These are phyloP conservation scores for Glutinoglossum americanum DNA, from an alignment of 495 filamentous ascomycete genomes.

Conservation along the genomic window DNA sequence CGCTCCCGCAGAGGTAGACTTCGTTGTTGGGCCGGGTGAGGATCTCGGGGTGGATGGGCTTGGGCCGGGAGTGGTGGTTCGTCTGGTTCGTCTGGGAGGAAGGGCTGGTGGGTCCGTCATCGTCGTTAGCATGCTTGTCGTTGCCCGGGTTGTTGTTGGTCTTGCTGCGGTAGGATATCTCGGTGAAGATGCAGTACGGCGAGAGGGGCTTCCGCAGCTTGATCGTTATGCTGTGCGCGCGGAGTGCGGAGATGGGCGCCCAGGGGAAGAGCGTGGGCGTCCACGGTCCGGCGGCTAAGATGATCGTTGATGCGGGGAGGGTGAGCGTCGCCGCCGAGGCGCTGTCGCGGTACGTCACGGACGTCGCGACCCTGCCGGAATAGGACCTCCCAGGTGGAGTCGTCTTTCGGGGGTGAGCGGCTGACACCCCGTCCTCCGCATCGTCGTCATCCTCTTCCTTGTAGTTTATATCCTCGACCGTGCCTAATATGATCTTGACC, in stretches of 20 bases:
- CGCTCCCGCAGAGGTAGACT: conserved; percentile 86
- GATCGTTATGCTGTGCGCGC: conserved; percentile 85
- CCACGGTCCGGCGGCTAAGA: conserved; percentile 84
- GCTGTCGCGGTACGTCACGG: conserved; percentile 57
- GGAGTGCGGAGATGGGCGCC: conserved; percentile 56
- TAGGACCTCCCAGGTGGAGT: neutral
- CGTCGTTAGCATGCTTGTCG: neutral
- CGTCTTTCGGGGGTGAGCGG: too few relatives aligned
- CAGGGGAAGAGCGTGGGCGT: conserved; percentile 49
- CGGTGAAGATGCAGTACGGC: conserved; percentile 74
- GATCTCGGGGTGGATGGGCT: conserved; percentile 43
- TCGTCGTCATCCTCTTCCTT: conserved; percentile 5
- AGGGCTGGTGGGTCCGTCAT: too few relatives aligned
- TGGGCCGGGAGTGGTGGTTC: too few relatives aligned
- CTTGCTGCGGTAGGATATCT: conserved; percentile 29
- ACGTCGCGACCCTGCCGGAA: conserved; percentile 24
- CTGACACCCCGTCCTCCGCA: too few relatives aligned
- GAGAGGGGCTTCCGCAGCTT: conserved; percentile 49
- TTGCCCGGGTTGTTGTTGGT: conserved; percentile 12
- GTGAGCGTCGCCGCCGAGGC: conserved; percentile 31
- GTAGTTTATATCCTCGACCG: conserved; percentile 40
- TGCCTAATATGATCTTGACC: conserved; percentile 44
- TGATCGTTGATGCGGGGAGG: conserved; percentile 54
- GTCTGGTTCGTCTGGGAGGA: too few relatives aligned
- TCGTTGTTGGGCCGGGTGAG: conserved; percentile 77